Evolutionary conservation across 179 eudicot species (phyloP).

Genomic region (Spergularia azorica): DNA sequence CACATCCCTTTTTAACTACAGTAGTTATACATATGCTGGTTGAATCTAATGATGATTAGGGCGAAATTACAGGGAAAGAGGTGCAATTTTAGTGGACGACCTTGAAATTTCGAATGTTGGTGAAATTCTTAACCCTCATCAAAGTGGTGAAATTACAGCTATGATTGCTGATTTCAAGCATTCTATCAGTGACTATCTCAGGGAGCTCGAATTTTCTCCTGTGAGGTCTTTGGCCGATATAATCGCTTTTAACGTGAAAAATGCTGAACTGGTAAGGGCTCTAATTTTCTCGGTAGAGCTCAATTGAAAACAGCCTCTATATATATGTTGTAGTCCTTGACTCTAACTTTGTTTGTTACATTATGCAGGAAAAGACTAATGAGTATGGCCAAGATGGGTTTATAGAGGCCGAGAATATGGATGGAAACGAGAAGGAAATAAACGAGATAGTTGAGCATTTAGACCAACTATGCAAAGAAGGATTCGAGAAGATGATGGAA

Average conservation of each 20-base stretch:
- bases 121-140: conserved; percentile 34
- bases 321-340: not conserved
- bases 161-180: conserved; percentile 56
- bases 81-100: conserved; percentile 51
- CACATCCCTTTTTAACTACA: not conserved
- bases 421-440: conserved; percentile 47
- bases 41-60: not conserved
- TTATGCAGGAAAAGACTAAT: conserved; percentile 49
- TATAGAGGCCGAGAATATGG: conserved; percentile 42
- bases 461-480: conserved; percentile 42
- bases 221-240: conserved; percentile 51
- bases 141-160: conserved; percentile 45
- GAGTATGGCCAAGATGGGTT: conserved; percentile 57
- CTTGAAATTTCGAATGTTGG: conserved; percentile 41
- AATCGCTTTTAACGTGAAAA: conserved; percentile 52
- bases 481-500: conserved; percentile 52
- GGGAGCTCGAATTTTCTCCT: conserved; percentile 47
- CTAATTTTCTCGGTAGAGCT: not conserved
- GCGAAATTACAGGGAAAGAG: conserved; percentile 38
- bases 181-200: conserved; percentile 36
- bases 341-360: not conserved
- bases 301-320: too few species aligned
- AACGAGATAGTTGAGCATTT: conserved; percentile 36
- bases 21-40: too few species aligned
- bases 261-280: conserved; percentile 40